Conservation (phyloP, 1,284 basidiomycete species). For the Rhodotorula sp. region DNA sequence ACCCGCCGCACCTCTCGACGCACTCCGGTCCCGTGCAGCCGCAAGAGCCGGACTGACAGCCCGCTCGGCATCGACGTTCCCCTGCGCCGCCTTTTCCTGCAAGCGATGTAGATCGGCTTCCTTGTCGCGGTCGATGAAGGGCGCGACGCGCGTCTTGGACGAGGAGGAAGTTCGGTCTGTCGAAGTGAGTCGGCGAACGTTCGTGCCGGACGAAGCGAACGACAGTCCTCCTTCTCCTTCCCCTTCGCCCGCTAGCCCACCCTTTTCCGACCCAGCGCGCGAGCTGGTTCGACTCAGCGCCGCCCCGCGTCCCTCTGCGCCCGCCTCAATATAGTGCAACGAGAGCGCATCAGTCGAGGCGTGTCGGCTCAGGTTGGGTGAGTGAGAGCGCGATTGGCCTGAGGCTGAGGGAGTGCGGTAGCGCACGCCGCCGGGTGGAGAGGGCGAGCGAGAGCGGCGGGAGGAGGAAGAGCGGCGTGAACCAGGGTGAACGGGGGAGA, state of each 20-base stretch:
- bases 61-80: slow-evolving; percentile 24
- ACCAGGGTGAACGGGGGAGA: slow-evolving; percentile 15
- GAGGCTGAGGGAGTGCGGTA: not conserved
- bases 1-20: not conserved
- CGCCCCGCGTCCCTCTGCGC: not conserved
- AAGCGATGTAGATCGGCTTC: slow-evolving; percentile 29
- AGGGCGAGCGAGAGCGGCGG: slow-evolving; percentile 19
- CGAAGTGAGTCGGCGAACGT: not conserved
- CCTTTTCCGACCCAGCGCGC: slow-evolving; percentile 19
- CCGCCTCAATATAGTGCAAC: slow-evolving; percentile 34
- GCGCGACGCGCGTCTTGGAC: not conserved
- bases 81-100: slow-evolving; percentile 18
- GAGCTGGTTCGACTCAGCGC: slow-evolving; percentile 11
- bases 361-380: slow-evolving; percentile 29
- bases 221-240: not conserved
- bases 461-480: slow-evolving; percentile 23
- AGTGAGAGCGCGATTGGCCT: slow-evolving; percentile 18
- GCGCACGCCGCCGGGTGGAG: slow-evolving; percentile 7
- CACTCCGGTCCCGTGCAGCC: slow-evolving; percentile 12
- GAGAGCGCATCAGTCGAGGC: slow-evolving; percentile 31
- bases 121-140: slow-evolving; percentile 23
- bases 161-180: not conserved
- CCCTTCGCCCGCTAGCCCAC: not conserved
- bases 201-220: not conserved
- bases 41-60: slow-evolving; percentile 20